Base-by-base conservation (phyloP, 2,329 filamentous ascomycete genomes). In the Aureobasidium zeae region DNA sequence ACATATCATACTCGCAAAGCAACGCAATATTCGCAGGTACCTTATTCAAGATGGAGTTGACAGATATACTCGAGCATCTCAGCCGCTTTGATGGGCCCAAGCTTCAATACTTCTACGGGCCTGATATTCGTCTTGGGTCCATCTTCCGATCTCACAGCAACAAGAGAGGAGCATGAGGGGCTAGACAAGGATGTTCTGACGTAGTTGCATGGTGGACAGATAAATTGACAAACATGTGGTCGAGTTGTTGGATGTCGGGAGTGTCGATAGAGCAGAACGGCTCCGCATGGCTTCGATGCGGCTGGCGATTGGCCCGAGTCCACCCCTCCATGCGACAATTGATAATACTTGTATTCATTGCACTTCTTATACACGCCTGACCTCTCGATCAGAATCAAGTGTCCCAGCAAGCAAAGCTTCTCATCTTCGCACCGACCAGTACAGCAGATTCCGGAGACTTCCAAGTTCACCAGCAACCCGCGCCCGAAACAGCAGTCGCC, bases 231-330 rank as follows among this genome's bases (percentile, higher is more conserved):
- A 19, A 7, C 29, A 42, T 33, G 38, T 33, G 38, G 38, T 33
- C 7, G 20, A 26, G 16, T 42, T 20, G 22, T 42, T 28, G 21
- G n/a, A 11, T 20, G 12, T 33, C 38, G 38, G 38, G 38, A 42
- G 38, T 42, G 29, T 11, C 20, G n/a, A 32, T 28, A 21, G 16
- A 17, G 28, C 2, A 1, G 29, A 2, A 26, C 33, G 20, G 21
- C 3, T 34, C 29, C 29, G 31, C 39, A 44, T 44, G 39, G 9
- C 24, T n/a, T 12, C 26, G 16, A 12, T 9, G 10, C 39, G 31
- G 17, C 13, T 29, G 39, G 25, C 31, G 39, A 44, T 35, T 44
- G 39, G 39, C 13, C 39, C 39, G 31, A 35, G 39, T 12, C 15
- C 7, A 44, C 31, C 39, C 39, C 39, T 44, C 39, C 31, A 44